Base-by-base conservation (phyloP, 257 asterid species). In the Nicotiana sylvestris region DNA sequence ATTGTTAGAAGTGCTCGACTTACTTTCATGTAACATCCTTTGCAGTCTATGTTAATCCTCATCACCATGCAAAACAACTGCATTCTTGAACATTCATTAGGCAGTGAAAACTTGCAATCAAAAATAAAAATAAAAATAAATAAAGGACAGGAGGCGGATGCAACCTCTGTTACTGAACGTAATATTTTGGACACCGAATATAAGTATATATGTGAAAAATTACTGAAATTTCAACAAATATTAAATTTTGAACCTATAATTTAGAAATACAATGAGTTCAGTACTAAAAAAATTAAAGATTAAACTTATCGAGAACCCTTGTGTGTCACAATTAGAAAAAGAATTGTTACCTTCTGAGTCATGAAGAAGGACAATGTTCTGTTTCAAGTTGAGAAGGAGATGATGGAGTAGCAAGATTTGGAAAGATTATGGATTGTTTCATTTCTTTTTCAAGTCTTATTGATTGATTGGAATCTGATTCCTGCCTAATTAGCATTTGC, bases 1-100 rank as follows among this genome's bases (percentile, higher is more conserved):
- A 82, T 82, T 0, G 68, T 69, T 39, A 82, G 84, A 58, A 82
- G 84, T 56, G 81, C 81, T 16, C 70, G 66, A 4, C 81, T 70
- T 21, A 82, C 81, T 82, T 82, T 82, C 81, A 35, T 37, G 61
- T 70, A 74, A 43, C 84, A 82, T 35, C 84, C 84, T 57, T 39
- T 70, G 81, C 84, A 82, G 25, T 82, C 84, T 32, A 82, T 82
- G 53, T 82, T 82, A 13, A 82, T 72, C 49, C 84, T 82, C 81
- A 82, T 82, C 81, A 82, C 84, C 84, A 82, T 82, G 81, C 81
- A 70, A 39, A n/a, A 72, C 9, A 82, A 60, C 84, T 82, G 55
- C 81, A 46, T 35, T 18, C 53, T 32, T 68, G 6, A 35, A n/a
- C 46, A 32, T 68, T 66, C 57, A 57, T 57, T 57, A 57, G 64